Percentiles rank a stretch among this genome's conserved stretches.
Evolutionary conservation across 1,139 yeast genomes (phyloP).

Genomic region (Debaryomyces fabryi): DNA sequence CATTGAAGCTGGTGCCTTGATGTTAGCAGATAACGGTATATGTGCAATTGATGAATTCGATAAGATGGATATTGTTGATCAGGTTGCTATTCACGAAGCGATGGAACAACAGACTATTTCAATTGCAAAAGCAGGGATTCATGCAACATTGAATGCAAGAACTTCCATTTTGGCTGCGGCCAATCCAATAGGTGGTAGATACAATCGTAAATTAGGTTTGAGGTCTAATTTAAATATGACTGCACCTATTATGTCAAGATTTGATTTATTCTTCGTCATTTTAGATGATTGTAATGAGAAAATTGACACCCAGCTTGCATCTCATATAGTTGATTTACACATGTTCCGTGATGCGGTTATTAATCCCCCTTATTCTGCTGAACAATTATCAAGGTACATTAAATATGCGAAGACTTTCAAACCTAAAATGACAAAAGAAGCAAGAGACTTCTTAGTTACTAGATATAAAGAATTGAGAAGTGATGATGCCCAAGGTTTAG

Average conservation of each 20-base stretch:
- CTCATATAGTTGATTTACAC: slow-evolving; percentile 91
- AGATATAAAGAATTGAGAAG: slow-evolving; percentile 85
- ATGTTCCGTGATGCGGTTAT: slow-evolving; percentile 91
- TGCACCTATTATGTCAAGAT: slow-evolving; percentile 99
- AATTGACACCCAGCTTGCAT: slow-evolving; percentile 85
- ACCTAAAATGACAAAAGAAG: slow-evolving; percentile 83
- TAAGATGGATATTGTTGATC: slow-evolving; percentile 94
- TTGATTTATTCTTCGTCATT: slow-evolving; percentile 91
- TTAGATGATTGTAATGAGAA: slow-evolving; percentile 94
- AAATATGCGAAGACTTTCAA: slow-evolving; percentile 92
- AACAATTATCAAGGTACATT: slow-evolving; percentile 85
- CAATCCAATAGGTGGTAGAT: slow-evolving; percentile 94
- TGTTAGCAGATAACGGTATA: slow-evolving; percentile 98
- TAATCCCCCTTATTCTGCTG: slow-evolving; percentile 86
- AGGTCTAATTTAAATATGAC: slow-evolving; percentile 93
- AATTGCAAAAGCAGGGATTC: slow-evolving; percentile 97
- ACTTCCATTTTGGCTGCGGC: slow-evolving; percentile 98
- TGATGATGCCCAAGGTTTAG: slow-evolving; percentile 91
- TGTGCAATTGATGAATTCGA: slow-evolving; percentile 99
- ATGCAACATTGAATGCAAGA: slow-evolving; percentile 94
- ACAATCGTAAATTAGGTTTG: slow-evolving; percentile 81
- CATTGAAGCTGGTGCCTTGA: slow-evolving; percentile 97
- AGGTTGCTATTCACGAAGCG: slow-evolving; percentile 99
- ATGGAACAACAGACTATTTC: slow-evolving; percentile 99
- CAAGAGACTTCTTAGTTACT: slow-evolving; percentile 75